These are phyloP conservation scores for Pinguiococcus pyrenoidosus DNA, from an alignment of 108 stramenopile species.

Conservation along the genomic window DNA sequence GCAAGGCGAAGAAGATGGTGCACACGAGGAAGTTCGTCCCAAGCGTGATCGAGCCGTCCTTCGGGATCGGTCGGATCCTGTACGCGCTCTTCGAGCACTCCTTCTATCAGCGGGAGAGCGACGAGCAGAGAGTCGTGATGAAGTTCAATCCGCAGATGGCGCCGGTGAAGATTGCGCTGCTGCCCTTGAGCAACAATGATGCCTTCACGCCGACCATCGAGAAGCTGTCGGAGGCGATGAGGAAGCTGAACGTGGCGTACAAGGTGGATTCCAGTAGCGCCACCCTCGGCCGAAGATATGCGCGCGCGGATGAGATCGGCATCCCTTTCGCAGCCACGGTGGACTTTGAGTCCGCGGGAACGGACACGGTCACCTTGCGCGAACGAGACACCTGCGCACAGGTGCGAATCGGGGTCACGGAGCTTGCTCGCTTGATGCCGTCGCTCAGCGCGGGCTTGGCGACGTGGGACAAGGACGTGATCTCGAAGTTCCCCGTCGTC, in stretches of 20 bases:
- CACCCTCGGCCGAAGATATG: constrained; percentile 75
- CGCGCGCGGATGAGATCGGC: constrained; percentile 95
- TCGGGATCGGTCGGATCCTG: constrained; percentile 97
- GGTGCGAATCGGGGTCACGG: constrained; percentile 35
- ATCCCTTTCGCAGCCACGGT: constrained; percentile 96
- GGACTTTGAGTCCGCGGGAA: constrained; percentile 78
- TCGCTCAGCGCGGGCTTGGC: constrained; percentile 13
- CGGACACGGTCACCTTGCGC: constrained; percentile 83
- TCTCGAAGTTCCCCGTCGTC: constrained; percentile 15
- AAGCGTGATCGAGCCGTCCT: constrained; percentile 97
- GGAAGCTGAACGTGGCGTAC: constrained; percentile 65
- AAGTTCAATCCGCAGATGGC: constrained; percentile 87
- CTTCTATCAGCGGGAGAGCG: constrained; percentile 78
- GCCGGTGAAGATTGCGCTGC: constrained; percentile 91
- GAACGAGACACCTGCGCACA: constrained; percentile 92
- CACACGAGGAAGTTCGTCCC: constrained; percentile 92
- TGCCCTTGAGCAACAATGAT: constrained; percentile 40
- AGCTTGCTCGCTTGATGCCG: constrained; percentile 9
- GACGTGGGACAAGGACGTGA: constrained; percentile 23
- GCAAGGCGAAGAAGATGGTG: constrained; percentile 63
- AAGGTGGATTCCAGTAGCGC: constrained; percentile 79
- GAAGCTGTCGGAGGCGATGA: constrained; percentile 57
- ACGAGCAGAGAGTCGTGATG: constrained; percentile 91
- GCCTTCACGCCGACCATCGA: constrained; percentile 20
- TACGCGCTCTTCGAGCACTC: constrained; percentile 95